Base-by-base conservation (phyloP, 2,329 filamentous ascomycete genomes). In the Helotiales sp. region DNA sequence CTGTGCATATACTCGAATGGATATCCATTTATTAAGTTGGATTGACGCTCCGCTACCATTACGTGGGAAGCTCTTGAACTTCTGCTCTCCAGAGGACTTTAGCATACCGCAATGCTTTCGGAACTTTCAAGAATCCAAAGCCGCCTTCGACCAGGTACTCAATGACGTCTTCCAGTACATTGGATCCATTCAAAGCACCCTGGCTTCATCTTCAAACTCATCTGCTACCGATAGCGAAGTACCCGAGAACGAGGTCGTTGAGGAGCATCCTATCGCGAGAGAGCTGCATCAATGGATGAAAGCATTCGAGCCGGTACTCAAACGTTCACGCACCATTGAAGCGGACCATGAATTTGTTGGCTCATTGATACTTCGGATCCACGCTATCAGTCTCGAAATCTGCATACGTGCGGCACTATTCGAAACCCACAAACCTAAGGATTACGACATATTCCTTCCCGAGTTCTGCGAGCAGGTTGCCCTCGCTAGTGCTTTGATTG, bases 211-310 rank as follows among this genome's bases (percentile, higher is more conserved):
- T 30, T 36, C 31, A 8, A 22, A 8, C 3, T 9, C 3, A 25
- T 44, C 40, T 5, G 34, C 52, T 8, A 10, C 40, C 15, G 8
- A 34, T 7, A 34, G 38, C 29, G 19, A 36, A 13, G 7, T 15
- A 7, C 47, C 27, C 15, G 52, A 47, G 15, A 46, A 33, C 10
- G 36, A 6, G 6, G 40, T 33, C 10, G 38, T 44, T 31, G 25
- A 33, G 25, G 33, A 53, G 24, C 31, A n/a, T 3, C 13, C 38
- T 6, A 24, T 51, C 19, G 30, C 22, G 34, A 22, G 38, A 8
- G 62, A 66, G 29, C 57, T 66, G 13, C 49, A 31, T 5, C 50
- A 61, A 29, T 66, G 64, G 63, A 51, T 57, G 44, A 52, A 55
- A 44, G 63, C 61, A 29, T 64, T 66, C 22, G 53, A 52, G 22